Evolutionary conservation across 2,329 filamentous ascomycete genomes (phyloP).

Genomic region (Beauveria australis): DNA sequence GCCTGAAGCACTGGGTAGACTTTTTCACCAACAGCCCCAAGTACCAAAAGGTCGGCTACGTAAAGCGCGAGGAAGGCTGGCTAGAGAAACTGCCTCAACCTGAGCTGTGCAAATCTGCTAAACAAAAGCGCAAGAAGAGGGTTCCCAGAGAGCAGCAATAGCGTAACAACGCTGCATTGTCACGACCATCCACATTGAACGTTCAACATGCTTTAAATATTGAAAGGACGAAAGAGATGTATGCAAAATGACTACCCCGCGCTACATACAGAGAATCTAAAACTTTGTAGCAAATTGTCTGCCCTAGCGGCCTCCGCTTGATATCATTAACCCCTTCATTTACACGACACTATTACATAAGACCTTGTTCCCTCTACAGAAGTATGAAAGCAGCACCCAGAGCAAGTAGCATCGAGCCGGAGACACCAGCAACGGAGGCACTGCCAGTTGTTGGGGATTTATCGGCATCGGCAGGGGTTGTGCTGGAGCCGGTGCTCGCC

Average conservation of each 20-base stretch:
- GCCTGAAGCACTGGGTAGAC: constrained; percentile 70
- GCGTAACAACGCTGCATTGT: background rate
- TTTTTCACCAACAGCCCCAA: constrained; percentile 76
- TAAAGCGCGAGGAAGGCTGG: constrained; percentile 55
- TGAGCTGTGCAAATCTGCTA: constrained; percentile 62
- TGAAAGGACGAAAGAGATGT: background rate
- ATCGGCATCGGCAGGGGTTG: background rate
- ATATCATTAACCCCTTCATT: constrained; percentile 5
- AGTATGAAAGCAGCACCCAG: constrained; percentile 37
- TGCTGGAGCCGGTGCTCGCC: constrained; percentile 11
- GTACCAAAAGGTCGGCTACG: constrained; percentile 72
- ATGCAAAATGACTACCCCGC: background rate
- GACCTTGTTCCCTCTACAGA: constrained; percentile 16
- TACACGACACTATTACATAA: background rate
- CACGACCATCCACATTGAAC: background rate
- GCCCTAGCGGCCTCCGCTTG: background rate
- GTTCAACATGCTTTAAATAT: background rate
- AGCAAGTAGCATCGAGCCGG: constrained; percentile 34
- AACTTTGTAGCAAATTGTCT: background rate
- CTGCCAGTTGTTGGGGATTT: constrained; percentile 16
- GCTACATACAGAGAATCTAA: background rate
- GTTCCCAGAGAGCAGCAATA: constrained; percentile 3
- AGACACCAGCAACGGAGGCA: constrained; percentile 22
- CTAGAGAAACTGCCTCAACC: constrained; percentile 53
- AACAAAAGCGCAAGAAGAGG: constrained; percentile 47